These are phyloP conservation scores for Microdochium trichocladiopsis DNA, from an alignment of 2,329 filamentous ascomycete genomes.

Conservation along the genomic window DNA sequence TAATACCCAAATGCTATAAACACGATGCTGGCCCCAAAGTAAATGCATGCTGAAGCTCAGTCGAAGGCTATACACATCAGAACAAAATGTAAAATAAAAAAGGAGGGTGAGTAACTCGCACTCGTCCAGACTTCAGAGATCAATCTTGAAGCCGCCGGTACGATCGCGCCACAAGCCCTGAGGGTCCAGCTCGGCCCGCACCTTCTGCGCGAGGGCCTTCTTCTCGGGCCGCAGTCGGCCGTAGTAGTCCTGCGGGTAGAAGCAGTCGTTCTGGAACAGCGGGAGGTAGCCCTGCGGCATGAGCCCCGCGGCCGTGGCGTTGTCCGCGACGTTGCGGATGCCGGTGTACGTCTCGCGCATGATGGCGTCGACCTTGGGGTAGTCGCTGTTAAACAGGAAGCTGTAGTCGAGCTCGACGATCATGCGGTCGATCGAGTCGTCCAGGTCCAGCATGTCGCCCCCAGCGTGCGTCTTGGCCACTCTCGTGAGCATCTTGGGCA, in stretches of 20 bases:
- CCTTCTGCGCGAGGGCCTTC: conserved; percentile 22
- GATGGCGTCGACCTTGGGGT: conserved; percentile 20
- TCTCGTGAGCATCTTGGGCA: conserved; percentile 26
- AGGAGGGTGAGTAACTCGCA: too few relatives aligned
- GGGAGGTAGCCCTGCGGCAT: conserved; percentile 28
- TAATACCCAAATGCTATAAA: too few relatives aligned
- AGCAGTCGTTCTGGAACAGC: conserved; percentile 35
- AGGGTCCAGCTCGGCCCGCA: conserved; percentile 28
- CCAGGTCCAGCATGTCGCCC: conserved; percentile 30
- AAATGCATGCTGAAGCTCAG: too few relatives aligned
- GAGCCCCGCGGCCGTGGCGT: conserved; percentile 22
- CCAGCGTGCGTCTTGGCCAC: conserved; percentile 18
- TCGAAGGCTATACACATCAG: too few relatives aligned
- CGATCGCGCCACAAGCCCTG: conserved; percentile 27
- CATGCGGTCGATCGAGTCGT: conserved; percentile 29
- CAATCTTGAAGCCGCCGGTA: conserved; percentile 32
- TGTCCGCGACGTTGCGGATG: conserved; percentile 17
- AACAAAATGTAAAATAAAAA: background rate
- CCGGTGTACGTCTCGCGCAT: conserved; percentile 28
- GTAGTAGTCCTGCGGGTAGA: conserved; percentile 33
- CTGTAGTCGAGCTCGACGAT: conserved; percentile 36
- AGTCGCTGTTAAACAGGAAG: conserved; percentile 21
- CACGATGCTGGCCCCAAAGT: too few relatives aligned
- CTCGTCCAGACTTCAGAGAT: background rate
- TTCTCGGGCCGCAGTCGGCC: conserved; percentile 27